Conservation (phyloP, 192 early-diverging fungal genomes). For the Backusella psychrophila region DNA sequence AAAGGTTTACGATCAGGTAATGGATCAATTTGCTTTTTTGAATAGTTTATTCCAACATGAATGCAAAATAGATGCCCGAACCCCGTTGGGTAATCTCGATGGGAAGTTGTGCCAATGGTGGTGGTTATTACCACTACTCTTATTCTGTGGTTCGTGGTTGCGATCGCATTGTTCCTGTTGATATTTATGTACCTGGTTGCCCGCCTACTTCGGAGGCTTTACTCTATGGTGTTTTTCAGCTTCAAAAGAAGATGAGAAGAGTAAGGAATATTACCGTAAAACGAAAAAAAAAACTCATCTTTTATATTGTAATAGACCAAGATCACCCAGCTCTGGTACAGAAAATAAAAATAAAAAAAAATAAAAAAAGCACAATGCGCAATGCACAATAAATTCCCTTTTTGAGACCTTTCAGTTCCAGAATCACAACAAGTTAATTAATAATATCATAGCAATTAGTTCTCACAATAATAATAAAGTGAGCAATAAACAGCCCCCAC, state of each 20-base stretch:
- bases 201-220: slow-evolving; percentile 96
- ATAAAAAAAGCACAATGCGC: too few species aligned
- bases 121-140: slow-evolving; percentile 99
- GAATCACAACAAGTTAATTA: too few species aligned
- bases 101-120: slow-evolving; percentile 96
- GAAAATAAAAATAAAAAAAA: slow-evolving; percentile 65
- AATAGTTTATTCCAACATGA: background rate
- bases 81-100: slow-evolving; percentile 99
- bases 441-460: too few species aligned
- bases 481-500: too few species aligned
- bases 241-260: slow-evolving; percentile 98
- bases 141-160: slow-evolving; percentile 96
- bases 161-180: slow-evolving; percentile 92
- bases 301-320: slow-evolving; percentile 34
- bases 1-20: slow-evolving; percentile 63
- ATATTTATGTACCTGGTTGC: slow-evolving; percentile 97
- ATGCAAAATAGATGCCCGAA: slow-evolving; percentile 73
- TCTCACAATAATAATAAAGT: too few species aligned
- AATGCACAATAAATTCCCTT: too few species aligned
- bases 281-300: background rate
- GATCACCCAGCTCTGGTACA: slow-evolving; percentile 75
- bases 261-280: slow-evolving; percentile 12
- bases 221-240: slow-evolving; percentile 93
- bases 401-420: too few species aligned
- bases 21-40: background rate